A percentile compares a stretch with the other conserved stretches of the same genome.
These are phyloP conservation scores for Ophiostoma montium DNA, from an alignment of 2,329 filamentous ascomycete species.

Conservation along the genomic window DNA sequence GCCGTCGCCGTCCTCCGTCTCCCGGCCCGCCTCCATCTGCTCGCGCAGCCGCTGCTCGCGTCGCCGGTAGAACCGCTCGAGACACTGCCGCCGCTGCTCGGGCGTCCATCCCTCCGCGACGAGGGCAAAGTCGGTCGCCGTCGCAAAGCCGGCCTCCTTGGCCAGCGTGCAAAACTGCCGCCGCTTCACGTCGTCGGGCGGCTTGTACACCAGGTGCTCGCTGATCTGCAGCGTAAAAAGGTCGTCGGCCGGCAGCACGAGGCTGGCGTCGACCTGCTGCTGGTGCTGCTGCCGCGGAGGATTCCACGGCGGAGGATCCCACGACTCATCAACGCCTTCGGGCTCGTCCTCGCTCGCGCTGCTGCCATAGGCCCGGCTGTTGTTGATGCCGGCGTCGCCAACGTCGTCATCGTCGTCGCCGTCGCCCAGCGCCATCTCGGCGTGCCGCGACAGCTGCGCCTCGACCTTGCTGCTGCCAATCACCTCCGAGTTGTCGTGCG, in stretches of 20 bases:
- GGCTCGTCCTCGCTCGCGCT: constrained; percentile 33
- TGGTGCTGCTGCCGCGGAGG: neutral
- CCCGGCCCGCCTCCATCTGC: constrained; percentile 4
- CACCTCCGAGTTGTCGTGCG: constrained; percentile 91
- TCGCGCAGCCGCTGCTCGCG: constrained; percentile 38
- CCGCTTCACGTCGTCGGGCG: constrained; percentile 56
- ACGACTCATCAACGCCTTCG: constrained; percentile 2
- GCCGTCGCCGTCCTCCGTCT: constrained; percentile 8
- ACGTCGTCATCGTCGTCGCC: constrained; percentile 14
- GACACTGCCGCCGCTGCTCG: constrained; percentile 60
- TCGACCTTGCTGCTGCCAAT: constrained; percentile 89
- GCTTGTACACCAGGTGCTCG: constrained; percentile 39
- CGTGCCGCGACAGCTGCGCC: constrained; percentile 63
- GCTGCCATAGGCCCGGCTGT: neutral
- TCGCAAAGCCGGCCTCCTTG: constrained; percentile 58
- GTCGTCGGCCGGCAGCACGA: constrained; percentile 22
- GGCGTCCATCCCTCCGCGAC: constrained; percentile 86
- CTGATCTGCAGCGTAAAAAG: neutral
- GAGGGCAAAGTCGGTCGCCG: constrained; percentile 72
- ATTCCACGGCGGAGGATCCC: too few relatives aligned
- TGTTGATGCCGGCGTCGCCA: neutral
- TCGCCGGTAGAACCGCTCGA: constrained; percentile 66
- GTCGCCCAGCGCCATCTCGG: constrained; percentile 31
- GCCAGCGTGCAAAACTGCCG: constrained; percentile 92
- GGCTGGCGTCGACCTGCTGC: constrained; percentile 18